Evolutionary conservation across 257 asterid species (phyloP).

Genomic region (Nicotiana noctiflora): DNA sequence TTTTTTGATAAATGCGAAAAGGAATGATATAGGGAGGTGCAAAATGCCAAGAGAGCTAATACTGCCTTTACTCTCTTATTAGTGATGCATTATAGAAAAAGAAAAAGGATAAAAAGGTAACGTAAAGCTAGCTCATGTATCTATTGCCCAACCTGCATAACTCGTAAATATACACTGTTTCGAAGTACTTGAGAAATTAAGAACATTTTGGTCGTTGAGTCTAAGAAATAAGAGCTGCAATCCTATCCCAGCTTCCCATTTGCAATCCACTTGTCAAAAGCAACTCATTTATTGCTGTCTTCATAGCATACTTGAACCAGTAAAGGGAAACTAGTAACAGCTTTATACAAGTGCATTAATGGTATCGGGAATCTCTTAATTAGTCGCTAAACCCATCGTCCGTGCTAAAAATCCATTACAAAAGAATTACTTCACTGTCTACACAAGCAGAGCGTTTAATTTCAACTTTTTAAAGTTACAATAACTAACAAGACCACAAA

Average conservation of each 20-base stretch:
- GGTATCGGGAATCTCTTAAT: background rate
- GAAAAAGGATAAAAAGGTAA: background rate
- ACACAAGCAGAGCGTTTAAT: background rate
- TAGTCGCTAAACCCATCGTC: background rate
- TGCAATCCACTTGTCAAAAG: background rate
- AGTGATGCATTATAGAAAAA: background rate
- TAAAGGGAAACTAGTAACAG: background rate
- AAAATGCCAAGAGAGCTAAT: background rate
- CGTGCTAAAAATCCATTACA: background rate
- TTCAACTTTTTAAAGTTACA: slow-evolving; percentile 15
- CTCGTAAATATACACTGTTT: background rate
- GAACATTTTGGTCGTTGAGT: background rate
- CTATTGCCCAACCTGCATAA: background rate
- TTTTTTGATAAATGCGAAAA: background rate
- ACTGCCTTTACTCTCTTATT: background rate
- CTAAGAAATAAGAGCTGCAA: background rate
- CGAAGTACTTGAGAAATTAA: background rate
- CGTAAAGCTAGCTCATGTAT: background rate
- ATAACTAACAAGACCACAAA: slow-evolving; percentile 24
- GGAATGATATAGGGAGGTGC: background rate
- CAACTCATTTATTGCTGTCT: background rate
- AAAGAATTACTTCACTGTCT: slow-evolving; percentile 12
- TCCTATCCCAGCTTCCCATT: background rate
- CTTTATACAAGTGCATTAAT: background rate
- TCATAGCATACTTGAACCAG: background rate